Conservation (phyloP, 2,329 filamentous ascomycete species). For the Curvularia verruculosa region DNA sequence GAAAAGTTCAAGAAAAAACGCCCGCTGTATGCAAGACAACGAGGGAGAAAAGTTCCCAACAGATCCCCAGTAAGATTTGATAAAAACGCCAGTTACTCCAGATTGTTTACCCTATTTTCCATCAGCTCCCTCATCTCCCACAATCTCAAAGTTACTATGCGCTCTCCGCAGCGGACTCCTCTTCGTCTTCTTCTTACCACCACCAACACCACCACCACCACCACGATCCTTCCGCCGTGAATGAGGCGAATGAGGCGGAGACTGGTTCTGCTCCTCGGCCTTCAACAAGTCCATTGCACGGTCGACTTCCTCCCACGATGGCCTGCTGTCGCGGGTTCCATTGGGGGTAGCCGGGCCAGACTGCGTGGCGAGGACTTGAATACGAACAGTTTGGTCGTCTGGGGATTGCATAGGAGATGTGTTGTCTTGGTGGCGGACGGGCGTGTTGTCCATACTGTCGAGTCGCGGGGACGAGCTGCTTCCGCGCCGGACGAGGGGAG, state of each 20-base stretch:
- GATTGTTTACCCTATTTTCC: no score
- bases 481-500: constrained; percentile 7
- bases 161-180: constrained; percentile 40
- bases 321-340: constrained; percentile 48
- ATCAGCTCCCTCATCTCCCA: neutral
- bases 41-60: neutral
- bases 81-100: neutral
- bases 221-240: neutral
- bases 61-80: no score
- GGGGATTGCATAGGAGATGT: constrained; percentile 11
- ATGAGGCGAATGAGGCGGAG: neutral
- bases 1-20: neutral
- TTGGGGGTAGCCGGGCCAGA: constrained; percentile 54
- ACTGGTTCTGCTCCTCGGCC: constrained; percentile 32
- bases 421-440: neutral
- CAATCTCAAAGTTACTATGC: constrained; percentile 39
- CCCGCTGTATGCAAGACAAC: neutral
- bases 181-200: constrained; percentile 33
- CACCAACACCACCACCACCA: no score
- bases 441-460: constrained; percentile 21
- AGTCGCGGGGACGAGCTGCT: neutral
- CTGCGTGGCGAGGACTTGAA: constrained; percentile 48
- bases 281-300: constrained; percentile 42
- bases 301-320: constrained; percentile 48
- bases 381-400: constrained; percentile 37